Base-by-base conservation (phyloP, 805 yeast species). In the Kodamaea restingae region DNA sequence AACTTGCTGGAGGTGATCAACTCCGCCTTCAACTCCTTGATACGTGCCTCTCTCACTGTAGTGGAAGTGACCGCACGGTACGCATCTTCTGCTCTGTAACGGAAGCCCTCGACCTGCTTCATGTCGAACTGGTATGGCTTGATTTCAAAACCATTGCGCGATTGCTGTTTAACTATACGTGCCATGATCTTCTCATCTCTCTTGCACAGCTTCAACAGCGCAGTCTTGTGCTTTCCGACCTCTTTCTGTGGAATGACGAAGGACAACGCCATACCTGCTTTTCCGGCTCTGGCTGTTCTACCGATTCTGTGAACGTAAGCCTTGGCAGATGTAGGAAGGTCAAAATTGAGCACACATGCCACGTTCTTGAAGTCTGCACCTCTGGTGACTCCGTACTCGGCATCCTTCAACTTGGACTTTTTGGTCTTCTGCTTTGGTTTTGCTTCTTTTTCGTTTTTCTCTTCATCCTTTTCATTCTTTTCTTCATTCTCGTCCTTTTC, bases 291-390 rank as follows among this genome's bases (percentile, higher is more conserved):
- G 4, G 98, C 98, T 4, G 98, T 93, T 69, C 98, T 80, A 37
- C 98, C 98, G 26, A 93, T 78, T 58, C 98, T 77, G 62, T 93
- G 98, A 21, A 88, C 81, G 57, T 93, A 93, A 2, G 95, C 78
- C 56, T 83, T 84, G 4, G 97, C 81, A 7, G 95, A 80, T 3
- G 86, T 76, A 29, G 98, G 98, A 51, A 93, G 69, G 58, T 93
- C 98, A 60, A 93, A 93, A 63, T 93, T 93, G 48, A 93, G 69
- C 6, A 93, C 98, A 67, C 98, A 93, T 7, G 97, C 93, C 43
- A 93, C 98, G 53, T 93, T 91, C 52, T 77, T 81, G 71, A 93
- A 93, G 64, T 93, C 98, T 28, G 93, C 95, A 55, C 98, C 98
- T 61, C 98, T 78, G 18, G 96, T 84, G 30, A 90, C 97, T 47